Evolutionary conservation across 768 basidiomycete genomes (phyloP).

Genomic region (Chalciporus sphaerocephalus): DNA sequence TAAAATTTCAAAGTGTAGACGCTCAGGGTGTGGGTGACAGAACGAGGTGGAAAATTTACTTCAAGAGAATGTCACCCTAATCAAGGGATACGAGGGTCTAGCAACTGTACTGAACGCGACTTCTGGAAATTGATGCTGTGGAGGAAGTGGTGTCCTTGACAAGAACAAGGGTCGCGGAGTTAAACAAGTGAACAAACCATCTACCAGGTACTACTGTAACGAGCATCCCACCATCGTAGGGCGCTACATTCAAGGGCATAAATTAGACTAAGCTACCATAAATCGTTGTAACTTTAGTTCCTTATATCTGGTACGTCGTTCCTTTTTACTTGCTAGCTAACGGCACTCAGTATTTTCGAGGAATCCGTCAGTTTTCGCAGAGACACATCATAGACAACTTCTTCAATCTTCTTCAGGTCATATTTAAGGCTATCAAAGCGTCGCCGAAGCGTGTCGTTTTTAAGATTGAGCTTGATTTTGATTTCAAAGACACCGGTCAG

Average conservation of each 20-base stretch:
- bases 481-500: slow-evolving; percentile 1
- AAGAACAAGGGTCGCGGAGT: slow-evolving; percentile 22
- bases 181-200: slow-evolving; percentile 8
- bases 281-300: not conserved
- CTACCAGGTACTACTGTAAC: too few relatives aligned
- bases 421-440: slow-evolving; percentile 82
- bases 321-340: not conserved
- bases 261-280: not conserved
- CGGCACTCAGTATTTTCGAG: not conserved
- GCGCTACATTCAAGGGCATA: not conserved
- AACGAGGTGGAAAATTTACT: slow-evolving; percentile 3
- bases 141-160: slow-evolving; percentile 6
- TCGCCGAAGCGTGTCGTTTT: slow-evolving; percentile 71
- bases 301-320: not conserved
- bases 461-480: slow-evolving; percentile 63
- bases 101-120: slow-evolving; percentile 7
- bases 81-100: not conserved
- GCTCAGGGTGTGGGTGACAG: not conserved
- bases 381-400: slow-evolving; percentile 87
- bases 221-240: not conserved
- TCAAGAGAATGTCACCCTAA: slow-evolving; percentile 5
- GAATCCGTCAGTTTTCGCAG: slow-evolving; percentile 56
- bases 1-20: not conserved
- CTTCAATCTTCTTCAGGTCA: slow-evolving; percentile 85
- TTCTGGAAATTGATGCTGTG: not conserved